phyloP scores from a whole-genome alignment of 345 rosid genomes.

The Eucalyptus curtisii region DNA sequence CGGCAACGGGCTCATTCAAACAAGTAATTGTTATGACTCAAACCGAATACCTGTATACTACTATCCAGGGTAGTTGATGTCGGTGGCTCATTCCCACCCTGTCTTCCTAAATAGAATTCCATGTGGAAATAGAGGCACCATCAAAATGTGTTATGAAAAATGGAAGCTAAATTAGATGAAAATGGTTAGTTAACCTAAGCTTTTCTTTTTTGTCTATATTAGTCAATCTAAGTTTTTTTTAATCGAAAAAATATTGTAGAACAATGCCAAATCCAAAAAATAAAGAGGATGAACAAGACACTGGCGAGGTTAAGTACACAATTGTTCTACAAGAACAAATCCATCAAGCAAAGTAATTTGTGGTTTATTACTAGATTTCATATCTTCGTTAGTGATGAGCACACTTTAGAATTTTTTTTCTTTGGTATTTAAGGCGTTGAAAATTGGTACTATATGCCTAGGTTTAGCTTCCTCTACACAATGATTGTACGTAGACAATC shows the following conservation, averaged over 20 bases:
- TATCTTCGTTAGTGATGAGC: background rate
- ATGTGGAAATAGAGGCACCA: background rate
- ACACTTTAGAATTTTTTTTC: rapidly evolving
- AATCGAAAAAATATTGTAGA: rapidly evolving
- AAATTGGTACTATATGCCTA: background rate
- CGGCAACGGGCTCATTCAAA: background rate
- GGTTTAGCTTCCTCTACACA: background rate
- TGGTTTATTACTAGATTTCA: no score
- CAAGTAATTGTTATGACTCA: background rate
- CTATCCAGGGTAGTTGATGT: no score
- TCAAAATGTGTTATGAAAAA: no score
- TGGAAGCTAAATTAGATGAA: background rate
- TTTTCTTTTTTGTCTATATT: background rate
- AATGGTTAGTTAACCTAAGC: background rate
- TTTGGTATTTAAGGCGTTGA: background rate
- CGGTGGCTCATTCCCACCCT: background rate
- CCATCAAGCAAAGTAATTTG: background rate
- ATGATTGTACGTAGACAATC: background rate
- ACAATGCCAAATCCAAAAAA: background rate
- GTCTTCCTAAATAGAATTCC: background rate
- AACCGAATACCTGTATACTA: background rate
- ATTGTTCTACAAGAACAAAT: background rate
- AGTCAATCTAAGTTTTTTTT: background rate
- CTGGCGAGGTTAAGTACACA: background rate
- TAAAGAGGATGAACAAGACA: background rate